These are phyloP conservation scores for Triticum turgidum DNA, from an alignment of 176 grass and related monocot species.

Conservation along the genomic window DNA sequence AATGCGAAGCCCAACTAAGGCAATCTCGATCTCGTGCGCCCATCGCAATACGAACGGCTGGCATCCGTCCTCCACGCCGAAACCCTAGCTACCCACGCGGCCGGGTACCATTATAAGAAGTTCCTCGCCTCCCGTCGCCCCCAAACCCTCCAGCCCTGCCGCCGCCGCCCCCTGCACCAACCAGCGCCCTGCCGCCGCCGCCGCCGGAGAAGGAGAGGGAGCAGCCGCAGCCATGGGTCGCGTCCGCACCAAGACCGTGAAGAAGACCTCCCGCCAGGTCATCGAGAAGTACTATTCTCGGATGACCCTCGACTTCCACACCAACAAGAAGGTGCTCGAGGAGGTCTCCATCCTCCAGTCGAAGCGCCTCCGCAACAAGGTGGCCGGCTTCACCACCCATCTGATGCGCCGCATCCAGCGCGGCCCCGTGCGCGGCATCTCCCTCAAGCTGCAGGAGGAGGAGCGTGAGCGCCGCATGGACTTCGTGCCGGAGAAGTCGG, in stretches of 20 bases:
- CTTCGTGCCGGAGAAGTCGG: conserved; percentile 88
- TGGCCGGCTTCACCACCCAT: conserved; percentile 82
- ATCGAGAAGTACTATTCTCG: conserved; percentile 88
- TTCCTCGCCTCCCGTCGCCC: not conserved
- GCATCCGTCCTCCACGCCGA: not conserved
- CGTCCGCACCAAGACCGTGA: conserved; percentile 89
- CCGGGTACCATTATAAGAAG: conserved; percentile 16
- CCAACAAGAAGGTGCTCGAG: conserved; percentile 87
- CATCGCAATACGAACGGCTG: conserved; percentile 26
- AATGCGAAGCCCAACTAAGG: not conserved
- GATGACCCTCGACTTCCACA: conserved; percentile 94
- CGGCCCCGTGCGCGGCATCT: conserved; percentile 83
- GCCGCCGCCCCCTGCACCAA: conserved; percentile 11
- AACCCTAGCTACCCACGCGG: conserved; percentile 26
- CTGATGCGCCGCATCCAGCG: conserved; percentile 93
- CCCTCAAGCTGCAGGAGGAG: conserved; percentile 95
- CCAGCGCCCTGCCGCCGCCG: conserved; percentile 9
- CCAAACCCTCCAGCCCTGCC: not conserved
- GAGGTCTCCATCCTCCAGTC: conserved; percentile 87
- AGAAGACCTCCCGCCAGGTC: conserved; percentile 87
- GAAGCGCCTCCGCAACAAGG: conserved; percentile 91
- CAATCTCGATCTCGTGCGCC: not conserved
- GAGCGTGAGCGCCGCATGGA: conserved; percentile 94
- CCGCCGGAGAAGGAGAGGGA: conserved; percentile 19
- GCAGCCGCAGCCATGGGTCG: conserved; percentile 61